Conservation (phyloP, 805 yeast species). For the Barnettozyma wickerhamii region DNA sequence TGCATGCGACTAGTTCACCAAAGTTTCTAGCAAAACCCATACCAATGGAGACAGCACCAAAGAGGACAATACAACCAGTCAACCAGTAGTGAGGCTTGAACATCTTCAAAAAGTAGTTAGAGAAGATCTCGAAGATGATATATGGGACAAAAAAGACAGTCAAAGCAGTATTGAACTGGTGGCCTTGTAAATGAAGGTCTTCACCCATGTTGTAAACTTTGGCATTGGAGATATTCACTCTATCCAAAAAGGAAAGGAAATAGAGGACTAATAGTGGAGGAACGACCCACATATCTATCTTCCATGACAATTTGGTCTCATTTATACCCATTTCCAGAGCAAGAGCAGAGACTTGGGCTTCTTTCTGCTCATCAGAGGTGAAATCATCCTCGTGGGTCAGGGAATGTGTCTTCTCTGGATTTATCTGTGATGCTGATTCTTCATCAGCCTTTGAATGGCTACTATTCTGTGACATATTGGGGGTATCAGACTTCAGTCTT, state of each 20-base stretch:
- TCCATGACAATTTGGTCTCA: constrained; percentile 53
- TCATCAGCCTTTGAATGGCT: background rate
- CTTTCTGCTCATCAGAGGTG: constrained; percentile 19
- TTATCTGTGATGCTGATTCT: background rate
- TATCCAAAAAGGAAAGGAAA: constrained; percentile 71
- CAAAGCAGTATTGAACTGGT: constrained; percentile 40
- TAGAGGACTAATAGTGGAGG: constrained; percentile 76
- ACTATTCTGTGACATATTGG: constrained; percentile 6
- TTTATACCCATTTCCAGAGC: constrained; percentile 47
- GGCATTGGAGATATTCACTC: constrained; percentile 82
- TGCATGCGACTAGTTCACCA: constrained; percentile 42
- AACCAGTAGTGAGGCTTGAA: constrained; percentile 37
- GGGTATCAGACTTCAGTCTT: no score
- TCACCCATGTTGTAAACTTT: constrained; percentile 61
- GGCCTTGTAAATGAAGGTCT: constrained; percentile 45
- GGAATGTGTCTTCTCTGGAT: background rate
- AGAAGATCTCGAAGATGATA: constrained; percentile 33
- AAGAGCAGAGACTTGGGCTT: constrained; percentile 26
- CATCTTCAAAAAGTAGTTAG: constrained; percentile 35
- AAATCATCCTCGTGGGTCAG: constrained; percentile 9
- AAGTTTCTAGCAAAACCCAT: constrained; percentile 40
- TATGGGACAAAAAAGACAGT: constrained; percentile 48
- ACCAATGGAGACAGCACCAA: constrained; percentile 40
- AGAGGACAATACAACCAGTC: constrained; percentile 29
- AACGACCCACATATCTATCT: constrained; percentile 63